Evolutionary conservation across 2,329 filamentous ascomycete genomes (phyloP), one percentile per base, ranked within the genome.

Genomic region (Pyricularia grisea): DNA sequence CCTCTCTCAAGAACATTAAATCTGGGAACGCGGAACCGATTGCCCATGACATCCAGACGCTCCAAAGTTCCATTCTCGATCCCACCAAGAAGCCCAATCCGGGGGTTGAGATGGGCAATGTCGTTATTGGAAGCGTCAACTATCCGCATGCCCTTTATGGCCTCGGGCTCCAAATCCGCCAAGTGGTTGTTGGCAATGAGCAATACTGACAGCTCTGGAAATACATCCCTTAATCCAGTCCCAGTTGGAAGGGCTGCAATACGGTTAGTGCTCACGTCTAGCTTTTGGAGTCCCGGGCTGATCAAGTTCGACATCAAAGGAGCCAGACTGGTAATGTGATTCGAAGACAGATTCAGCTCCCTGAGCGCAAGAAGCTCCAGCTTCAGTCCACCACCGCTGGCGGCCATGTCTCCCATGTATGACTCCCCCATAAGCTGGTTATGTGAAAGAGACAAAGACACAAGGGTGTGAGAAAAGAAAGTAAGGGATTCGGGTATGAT

Each of bases 111-210:
- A 65, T 88, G 87, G n/a, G 87, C 86, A 71, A 98, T 92, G 67
- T 94, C 90, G 75, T 98, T 98, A 78, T 93, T 94, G 72, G 88
- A 88, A 10, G 93, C 87, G 76, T 97, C 92, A 2, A 96, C 87
- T 5, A 91, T 85, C 72, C 88, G 87, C 69, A 97, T 77, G 0
- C 94, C 94, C 67, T 85, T 84, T 55, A 97, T 87, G 11, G 88
- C 83, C 11, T 93, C 90, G 0, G 92, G 89, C 1, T 90, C 86
- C 20, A 97, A 83, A 17, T 90, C 89, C 6, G 85, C 82, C 67
- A 97, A 85, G 72, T 89, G 88, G 76, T 98, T 98, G 78, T 96
- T 93, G 3, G 89, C 87, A 1, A 88, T 90, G 23, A 94, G 81
- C 11, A 98, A 82, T 0, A 91, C 87, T 1, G 84, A 85, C 61